Conservation (phyloP, 2,329 filamentous ascomycete species). For the Botrytis fragariae region DNA sequence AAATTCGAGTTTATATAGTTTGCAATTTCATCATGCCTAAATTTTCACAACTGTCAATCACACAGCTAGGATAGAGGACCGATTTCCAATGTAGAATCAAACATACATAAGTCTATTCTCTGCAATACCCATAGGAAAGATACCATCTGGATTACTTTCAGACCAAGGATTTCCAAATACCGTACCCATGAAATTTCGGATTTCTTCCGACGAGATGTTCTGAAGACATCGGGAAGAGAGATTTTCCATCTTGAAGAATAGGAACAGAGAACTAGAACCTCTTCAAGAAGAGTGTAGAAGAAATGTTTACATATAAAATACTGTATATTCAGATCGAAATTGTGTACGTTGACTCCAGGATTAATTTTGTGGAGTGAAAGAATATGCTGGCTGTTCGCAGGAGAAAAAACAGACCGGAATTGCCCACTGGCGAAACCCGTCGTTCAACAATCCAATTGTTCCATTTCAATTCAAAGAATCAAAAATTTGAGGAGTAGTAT, state of each 20-base stretch:
- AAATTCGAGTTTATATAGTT: constrained; percentile 21
- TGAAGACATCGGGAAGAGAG: constrained; percentile 20
- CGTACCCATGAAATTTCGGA: constrained; percentile 15
- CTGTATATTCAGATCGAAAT: neutral
- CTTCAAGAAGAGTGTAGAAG: neutral
- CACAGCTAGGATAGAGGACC: neutral
- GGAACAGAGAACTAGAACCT: too few relatives aligned
- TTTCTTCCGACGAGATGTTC: constrained; percentile 17
- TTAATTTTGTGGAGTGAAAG: neutral
- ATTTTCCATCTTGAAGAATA: neutral
- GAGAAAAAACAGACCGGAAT: neutral
- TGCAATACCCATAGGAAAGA: constrained; percentile 24
- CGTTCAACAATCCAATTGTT: neutral
- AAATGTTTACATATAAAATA: neutral
- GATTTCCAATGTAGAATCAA: too few relatives aligned
- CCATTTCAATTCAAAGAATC: neutral
- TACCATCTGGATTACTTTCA: constrained; percentile 20
- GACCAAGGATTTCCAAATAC: constrained; percentile 24
- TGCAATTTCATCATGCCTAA: constrained; percentile 23
- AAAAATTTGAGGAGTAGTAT: neutral
- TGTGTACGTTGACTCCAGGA: neutral
- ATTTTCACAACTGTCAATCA: neutral
- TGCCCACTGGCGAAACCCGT: neutral
- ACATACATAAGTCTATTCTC: constrained; percentile 26
- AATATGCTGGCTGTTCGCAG: neutral